A percentile compares a stretch with the other conserved stretches of the same genome.
These are phyloP conservation scores for Kalmusia sp. DNA, from an alignment of 2,329 filamentous ascomycete genomes.

Conservation along the genomic window DNA sequence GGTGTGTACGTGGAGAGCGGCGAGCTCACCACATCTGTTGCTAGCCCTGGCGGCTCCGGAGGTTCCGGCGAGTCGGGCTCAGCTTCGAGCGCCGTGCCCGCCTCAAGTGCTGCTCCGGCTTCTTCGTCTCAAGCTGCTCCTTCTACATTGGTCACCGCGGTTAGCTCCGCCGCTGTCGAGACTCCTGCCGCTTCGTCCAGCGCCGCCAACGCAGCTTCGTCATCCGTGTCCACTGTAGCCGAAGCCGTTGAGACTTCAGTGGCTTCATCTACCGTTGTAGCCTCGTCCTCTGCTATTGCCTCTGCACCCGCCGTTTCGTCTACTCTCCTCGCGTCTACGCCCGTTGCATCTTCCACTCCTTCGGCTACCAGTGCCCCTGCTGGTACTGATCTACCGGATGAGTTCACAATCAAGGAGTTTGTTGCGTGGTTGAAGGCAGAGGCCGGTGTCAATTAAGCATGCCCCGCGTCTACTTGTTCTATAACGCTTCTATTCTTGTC, in stretches of 20 bases:
- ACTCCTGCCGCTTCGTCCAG: background rate
- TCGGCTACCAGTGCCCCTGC: background rate
- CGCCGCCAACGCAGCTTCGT: no score
- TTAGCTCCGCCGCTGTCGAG: no score
- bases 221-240: no score
- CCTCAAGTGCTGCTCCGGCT: background rate
- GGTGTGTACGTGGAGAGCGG: constrained; percentile 74
- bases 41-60: constrained; percentile 20
- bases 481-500: background rate
- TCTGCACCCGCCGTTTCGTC: background rate
- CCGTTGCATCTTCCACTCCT: background rate
- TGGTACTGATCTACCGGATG: background rate
- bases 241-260: no score
- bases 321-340: background rate
- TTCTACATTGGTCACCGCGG: no score
- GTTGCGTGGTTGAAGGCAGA: background rate
- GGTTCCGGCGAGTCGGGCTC: background rate
- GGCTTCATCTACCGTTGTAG: background rate
- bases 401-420: constrained; percentile 5
- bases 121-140: background rate
- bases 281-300: background rate
- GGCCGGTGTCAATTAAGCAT: background rate
- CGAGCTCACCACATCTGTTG: constrained; percentile 44
- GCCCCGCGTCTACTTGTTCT: background rate
- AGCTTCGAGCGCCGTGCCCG: background rate